phyloP scores from a whole-genome alignment of 2,329 filamentous ascomycete species.

The Phoma herbarum region DNA sequence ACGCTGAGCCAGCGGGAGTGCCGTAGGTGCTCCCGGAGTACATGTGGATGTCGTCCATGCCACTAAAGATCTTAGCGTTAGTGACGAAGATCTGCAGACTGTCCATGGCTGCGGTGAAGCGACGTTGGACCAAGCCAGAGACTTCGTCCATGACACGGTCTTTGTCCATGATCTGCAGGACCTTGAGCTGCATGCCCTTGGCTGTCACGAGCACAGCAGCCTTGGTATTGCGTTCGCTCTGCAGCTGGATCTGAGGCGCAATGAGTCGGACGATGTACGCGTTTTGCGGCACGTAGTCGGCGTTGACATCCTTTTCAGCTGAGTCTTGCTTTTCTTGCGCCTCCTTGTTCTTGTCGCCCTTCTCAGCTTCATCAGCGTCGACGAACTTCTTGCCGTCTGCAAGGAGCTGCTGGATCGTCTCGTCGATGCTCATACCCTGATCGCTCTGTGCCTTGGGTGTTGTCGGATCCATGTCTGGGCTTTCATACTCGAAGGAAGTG shows the following conservation, averaged over 20 bases:
- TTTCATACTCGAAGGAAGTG: conserved; percentile 25
- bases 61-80: conserved; percentile 86
- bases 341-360: conserved; percentile 18
- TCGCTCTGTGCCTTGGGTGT: conserved; percentile 56
- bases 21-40: conserved; percentile 96
- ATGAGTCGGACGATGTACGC: conserved; percentile 95
- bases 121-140: conserved; percentile 91
- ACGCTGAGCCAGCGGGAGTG: conserved; percentile 81
- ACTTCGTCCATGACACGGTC: conserved; percentile 90
- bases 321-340: conserved; percentile 31
- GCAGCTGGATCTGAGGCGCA: conserved; percentile 95
- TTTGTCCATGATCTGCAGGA: conserved; percentile 98
- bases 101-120: conserved; percentile 95
- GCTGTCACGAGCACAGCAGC: conserved; percentile 96
- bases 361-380: conserved; percentile 69
- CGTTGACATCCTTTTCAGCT: conserved; percentile 70
- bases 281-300: conserved; percentile 89
- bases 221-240: conserved; percentile 97
- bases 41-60: conserved; percentile 83
- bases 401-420: conserved; percentile 85
- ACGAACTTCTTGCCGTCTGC: conserved; percentile 86
- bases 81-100: conserved; percentile 98
- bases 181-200: conserved; percentile 97
- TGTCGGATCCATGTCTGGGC: conserved; percentile 33
- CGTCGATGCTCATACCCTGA: conserved; percentile 75